Percentiles rank a stretch among this genome's conserved stretches.
Evolutionary conservation across 306 rosid species (phyloP).

Genomic region (Herpetospermum pedunculosum): DNA sequence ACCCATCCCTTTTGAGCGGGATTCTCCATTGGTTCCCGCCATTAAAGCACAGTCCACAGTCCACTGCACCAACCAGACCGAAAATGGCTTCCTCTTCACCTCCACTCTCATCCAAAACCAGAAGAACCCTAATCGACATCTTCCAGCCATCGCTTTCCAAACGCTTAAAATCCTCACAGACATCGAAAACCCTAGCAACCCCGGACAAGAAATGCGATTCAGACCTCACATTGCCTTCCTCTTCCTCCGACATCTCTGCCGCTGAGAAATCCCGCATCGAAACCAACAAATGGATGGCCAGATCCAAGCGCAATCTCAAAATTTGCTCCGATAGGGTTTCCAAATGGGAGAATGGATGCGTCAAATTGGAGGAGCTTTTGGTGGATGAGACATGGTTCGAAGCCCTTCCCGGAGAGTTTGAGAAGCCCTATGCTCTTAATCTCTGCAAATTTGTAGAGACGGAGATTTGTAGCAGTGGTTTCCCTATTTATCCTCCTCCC

Average conservation of each 20-base stretch:
- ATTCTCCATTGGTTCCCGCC: not conserved
- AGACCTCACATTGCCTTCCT: not conserved
- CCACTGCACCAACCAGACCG: not conserved
- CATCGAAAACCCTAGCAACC: slow-evolving; percentile 14
- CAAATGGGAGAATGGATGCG: slow-evolving; percentile 9
- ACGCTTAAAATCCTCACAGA: slow-evolving; percentile 33
- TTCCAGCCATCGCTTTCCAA: slow-evolving; percentile 25
- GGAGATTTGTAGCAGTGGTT: slow-evolving; percentile 27
- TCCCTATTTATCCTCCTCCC: slow-evolving; percentile 58
- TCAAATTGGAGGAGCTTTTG: slow-evolving; percentile 56
- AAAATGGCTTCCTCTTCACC: not conserved
- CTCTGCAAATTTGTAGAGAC: slow-evolving; percentile 55
- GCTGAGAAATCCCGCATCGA: slow-evolving; percentile 48
- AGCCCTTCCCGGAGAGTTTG: slow-evolving; percentile 50
- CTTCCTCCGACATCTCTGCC: slow-evolving; percentile 15
- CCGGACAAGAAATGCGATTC: not conserved
- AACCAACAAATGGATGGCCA: slow-evolving; percentile 45
- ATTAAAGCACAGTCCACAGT: not conserved
- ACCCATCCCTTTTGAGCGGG: not conserved
- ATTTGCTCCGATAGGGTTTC: slow-evolving; percentile 39
- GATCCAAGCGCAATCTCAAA: slow-evolving; percentile 56
- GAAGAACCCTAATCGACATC: slow-evolving; percentile 10
- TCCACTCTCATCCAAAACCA: slow-evolving; percentile 10
- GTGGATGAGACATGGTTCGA: slow-evolving; percentile 77
- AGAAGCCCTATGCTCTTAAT: slow-evolving; percentile 55